phyloP scores from a whole-genome alignment of 768 basidiomycete genomes.

The Psilocybe subaeruginosa region DNA sequence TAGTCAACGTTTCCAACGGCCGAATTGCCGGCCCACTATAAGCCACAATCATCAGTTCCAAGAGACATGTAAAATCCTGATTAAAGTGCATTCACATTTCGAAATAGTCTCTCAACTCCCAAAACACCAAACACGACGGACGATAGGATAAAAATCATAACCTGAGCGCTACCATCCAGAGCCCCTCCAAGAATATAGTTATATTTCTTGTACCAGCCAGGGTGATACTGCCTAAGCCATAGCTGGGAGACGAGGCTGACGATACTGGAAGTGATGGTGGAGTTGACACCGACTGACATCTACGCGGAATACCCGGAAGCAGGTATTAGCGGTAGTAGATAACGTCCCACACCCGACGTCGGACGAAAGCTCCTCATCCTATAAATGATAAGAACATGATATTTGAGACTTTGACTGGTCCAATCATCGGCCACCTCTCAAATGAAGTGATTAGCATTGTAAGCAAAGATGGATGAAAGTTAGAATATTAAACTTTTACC shows the following conservation, averaged over 20 bases:
- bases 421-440: conserved; percentile 59
- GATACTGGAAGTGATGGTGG: conserved; percentile 47
- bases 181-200: conserved; percentile 72
- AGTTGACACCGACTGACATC: conserved; percentile 58
- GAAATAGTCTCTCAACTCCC: conserved; percentile 52
- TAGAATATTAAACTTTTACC: conserved; percentile 30
- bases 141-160: conserved; percentile 65
- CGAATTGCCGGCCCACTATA: conserved; percentile 59
- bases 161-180: conserved; percentile 65
- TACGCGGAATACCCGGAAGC: conserved; percentile 37
- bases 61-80: background rate
- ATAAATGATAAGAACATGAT: conserved; percentile 61
- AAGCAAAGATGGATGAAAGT: no score
- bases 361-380: conserved; percentile 32
- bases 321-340: background rate
- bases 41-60: background rate
- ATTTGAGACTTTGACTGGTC: conserved; percentile 47
- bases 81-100: conserved; percentile 28
- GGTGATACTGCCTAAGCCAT: conserved; percentile 58
- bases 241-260: conserved; percentile 61
- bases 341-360: no score
- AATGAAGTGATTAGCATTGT: background rate
- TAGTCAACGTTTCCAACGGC: conserved; percentile 55
- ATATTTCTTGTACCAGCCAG: conserved; percentile 69
- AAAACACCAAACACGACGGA: conserved; percentile 68